Evolutionary conservation across 192 early-diverging fungal species (phyloP).

Genomic region (Rhizophagus prolifer): DNA sequence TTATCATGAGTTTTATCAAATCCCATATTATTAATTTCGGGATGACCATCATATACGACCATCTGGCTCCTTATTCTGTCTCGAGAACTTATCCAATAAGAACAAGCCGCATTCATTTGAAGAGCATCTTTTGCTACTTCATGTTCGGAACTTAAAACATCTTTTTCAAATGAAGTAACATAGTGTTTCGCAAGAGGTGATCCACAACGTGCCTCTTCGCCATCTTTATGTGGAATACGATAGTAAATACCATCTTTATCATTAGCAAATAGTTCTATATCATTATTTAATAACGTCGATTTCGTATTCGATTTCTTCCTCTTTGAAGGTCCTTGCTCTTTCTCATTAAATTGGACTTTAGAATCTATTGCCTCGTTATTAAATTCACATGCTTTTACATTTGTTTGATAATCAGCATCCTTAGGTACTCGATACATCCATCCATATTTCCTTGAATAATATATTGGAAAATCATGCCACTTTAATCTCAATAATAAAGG

Average conservation of each 20-base stretch:
- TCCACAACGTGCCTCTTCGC: constrained; percentile 74
- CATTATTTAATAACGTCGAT: constrained; percentile 30
- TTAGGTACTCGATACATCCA: constrained; percentile 81
- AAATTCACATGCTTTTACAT: constrained; percentile 29
- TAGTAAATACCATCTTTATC: constrained; percentile 52
- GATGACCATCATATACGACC: constrained; percentile 69
- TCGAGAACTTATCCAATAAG: constrained; percentile 90
- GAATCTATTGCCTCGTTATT: neutral
- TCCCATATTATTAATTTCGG: constrained; percentile 40
- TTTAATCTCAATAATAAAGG: constrained; percentile 82
- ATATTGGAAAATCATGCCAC: constrained; percentile 82
- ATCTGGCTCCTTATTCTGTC: constrained; percentile 82
- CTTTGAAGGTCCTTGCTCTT: neutral
- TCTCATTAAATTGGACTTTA: neutral
- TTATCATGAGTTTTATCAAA: constrained; percentile 36
- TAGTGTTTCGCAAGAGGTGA: constrained; percentile 88
- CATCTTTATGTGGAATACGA: constrained; percentile 85
- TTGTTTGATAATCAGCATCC: constrained; percentile 36
- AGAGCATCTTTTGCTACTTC: constrained; percentile 72
- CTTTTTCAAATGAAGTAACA: constrained; percentile 74
- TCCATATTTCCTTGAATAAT: constrained; percentile 62
- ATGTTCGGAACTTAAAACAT: constrained; percentile 72
- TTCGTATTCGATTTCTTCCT: neutral
- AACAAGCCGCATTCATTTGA: constrained; percentile 70
- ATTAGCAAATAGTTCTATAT: constrained; percentile 48